Conservation (phyloP, 1,284 basidiomycete genomes). For the Fomitiporia mediterranea region DNA sequence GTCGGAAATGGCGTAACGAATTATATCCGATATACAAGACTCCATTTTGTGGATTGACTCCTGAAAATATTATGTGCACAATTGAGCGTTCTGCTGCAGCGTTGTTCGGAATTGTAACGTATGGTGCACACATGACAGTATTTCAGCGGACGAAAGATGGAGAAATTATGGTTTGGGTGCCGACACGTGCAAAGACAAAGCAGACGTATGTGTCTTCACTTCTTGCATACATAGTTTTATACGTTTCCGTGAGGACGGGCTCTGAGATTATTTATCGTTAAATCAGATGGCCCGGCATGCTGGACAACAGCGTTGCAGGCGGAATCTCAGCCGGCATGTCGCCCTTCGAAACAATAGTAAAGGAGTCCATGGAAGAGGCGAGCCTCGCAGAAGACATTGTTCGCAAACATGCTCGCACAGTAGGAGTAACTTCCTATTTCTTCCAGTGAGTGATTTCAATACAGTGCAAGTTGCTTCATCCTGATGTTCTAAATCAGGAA, state of each 20-base stretch:
- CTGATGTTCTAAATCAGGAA: too few relatives aligned
- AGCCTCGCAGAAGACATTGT: conserved; percentile 66
- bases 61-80: conserved; percentile 71
- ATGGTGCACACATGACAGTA: conserved; percentile 81
- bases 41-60: conserved; percentile 50
- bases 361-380: conserved; percentile 93
- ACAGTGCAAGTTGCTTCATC: background rate
- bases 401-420: conserved; percentile 49
- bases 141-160: conserved; percentile 47
- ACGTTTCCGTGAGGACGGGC: background rate
- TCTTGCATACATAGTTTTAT: too few relatives aligned
- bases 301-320: conserved; percentile 80
- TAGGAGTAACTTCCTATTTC: conserved; percentile 69
- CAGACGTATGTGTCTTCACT: conserved; percentile 59
- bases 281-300: conserved; percentile 64
- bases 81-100: conserved; percentile 88
- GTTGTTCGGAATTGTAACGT: conserved; percentile 88
- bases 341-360: conserved; percentile 75
- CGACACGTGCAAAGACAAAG: conserved; percentile 81
- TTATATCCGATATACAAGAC: conserved; percentile 78
- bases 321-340: conserved; percentile 75
- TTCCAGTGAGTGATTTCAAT: conserved; percentile 41
- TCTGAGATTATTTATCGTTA: conserved; percentile 11
- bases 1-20: conserved; percentile 79
- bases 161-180: conserved; percentile 77